These are phyloP conservation scores for Russula olivacea DNA, from an alignment of 768 basidiomycete species.

Conservation along the genomic window DNA sequence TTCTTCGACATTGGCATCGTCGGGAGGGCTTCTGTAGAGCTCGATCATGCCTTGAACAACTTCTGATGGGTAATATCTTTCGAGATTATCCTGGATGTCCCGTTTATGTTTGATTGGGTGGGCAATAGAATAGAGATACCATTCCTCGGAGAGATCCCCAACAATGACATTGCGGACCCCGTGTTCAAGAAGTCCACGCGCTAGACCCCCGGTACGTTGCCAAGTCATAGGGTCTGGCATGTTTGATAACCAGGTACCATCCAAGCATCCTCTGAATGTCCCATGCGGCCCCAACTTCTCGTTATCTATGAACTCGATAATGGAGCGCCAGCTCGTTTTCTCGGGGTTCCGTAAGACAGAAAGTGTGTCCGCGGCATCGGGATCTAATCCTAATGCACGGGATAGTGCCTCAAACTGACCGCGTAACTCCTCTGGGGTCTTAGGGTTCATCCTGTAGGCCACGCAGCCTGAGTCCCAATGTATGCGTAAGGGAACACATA, in stretches of 20 bases:
- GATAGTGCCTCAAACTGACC: conserved; percentile 63
- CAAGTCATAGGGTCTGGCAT: conserved; percentile 57
- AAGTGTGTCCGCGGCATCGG: conserved; percentile 45
- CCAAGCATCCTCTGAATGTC: conserved; percentile 64
- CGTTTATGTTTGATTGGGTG: conserved; percentile 45
- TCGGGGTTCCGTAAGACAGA: conserved; percentile 43
- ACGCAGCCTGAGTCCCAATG: not conserved
- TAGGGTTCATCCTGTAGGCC: conserved; percentile 43
- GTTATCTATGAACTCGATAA: conserved; percentile 55
- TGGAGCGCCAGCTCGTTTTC: conserved; percentile 42
- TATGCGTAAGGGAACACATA: not conserved
- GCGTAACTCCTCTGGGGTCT: conserved; percentile 51
- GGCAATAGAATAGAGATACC: conserved; percentile 71
- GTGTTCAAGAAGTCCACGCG: conserved; percentile 45
- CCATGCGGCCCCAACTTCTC: conserved; percentile 49
- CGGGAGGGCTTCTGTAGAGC: conserved; percentile 39
- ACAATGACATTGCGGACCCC: conserved; percentile 57
- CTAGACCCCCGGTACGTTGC: conserved; percentile 59
- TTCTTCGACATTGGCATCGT: conserved; percentile 40
- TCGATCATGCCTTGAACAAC: conserved; percentile 43
- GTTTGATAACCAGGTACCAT: conserved; percentile 51
- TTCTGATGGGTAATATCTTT: conserved; percentile 52
- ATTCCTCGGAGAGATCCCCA: conserved; percentile 71
- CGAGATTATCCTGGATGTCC: conserved; percentile 54
- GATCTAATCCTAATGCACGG: conserved; percentile 48